Evolutionary conservation across 768 basidiomycete genomes (phyloP).

Genomic region (Mrakia blollopis): DNA sequence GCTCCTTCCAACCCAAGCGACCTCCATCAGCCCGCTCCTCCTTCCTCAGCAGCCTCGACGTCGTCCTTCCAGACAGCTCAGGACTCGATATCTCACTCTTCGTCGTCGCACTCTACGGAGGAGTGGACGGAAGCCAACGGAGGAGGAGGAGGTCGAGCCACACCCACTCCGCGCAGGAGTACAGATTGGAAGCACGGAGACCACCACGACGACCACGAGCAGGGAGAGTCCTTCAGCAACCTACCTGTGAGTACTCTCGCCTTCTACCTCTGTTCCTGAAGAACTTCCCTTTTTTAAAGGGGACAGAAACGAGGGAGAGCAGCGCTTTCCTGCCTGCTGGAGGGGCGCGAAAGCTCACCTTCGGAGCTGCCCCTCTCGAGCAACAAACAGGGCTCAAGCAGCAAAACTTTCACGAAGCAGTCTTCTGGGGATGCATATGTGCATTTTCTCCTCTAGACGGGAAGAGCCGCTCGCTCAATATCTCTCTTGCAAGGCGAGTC

Average conservation of each 20-base stretch:
- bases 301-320: background rate
- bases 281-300: background rate
- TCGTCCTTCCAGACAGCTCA: background rate
- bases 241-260: background rate
- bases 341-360: background rate
- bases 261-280: background rate
- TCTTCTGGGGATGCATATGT: too few relatives aligned
- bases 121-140: background rate
- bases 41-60: conserved; percentile 8
- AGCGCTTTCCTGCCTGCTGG: background rate
- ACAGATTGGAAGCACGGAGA: background rate
- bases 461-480: background rate
- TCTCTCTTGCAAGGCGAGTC: background rate
- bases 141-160: background rate
- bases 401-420: too few relatives aligned
- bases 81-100: background rate
- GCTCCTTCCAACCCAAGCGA: background rate
- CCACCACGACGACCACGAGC: background rate
- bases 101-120: background rate
- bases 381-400: too few relatives aligned
- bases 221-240: background rate
- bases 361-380: background rate
- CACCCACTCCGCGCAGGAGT: background rate
- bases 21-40: background rate
- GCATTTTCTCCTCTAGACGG: too few relatives aligned